Base-by-base conservation (phyloP, 768 basidiomycete genomes). In the Mycena chlorophos region DNA sequence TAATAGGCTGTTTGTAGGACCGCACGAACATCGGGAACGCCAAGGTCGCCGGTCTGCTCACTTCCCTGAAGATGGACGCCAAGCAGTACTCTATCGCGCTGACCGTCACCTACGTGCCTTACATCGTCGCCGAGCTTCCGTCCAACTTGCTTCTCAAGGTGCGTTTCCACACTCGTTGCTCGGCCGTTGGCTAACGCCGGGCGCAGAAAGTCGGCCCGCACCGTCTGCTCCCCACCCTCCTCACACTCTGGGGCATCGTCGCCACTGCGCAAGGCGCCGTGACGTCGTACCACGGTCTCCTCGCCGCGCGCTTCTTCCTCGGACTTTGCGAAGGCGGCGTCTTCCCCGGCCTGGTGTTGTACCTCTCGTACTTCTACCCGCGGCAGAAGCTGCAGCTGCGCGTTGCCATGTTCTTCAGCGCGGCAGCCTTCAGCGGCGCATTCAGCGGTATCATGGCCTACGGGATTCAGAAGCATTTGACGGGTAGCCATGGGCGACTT, bases 361-460 rank as follows among this genome's bases (percentile, higher is more conserved):
- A 83, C 57, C 71, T 84, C 4, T 84, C 83, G 8, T 78, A 74
- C 57, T 84, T 79, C 64, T 82, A 82, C 55, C 80, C 80, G 25
- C 75, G 82, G 70, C 66, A 76, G 63, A 60, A 72, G 58, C 63
- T 85, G 66, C 72, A 81, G 66, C 65, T 80, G 79, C 69, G 78
- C 76, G 68, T 82, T 49, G 73, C 78, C 6, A 70, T 72, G 22
- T 80, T 82, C 70, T 81, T 80, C 66, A 76, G 77, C 10, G 70
- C 78, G 0, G 75, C 83, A 2, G 82, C 83, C 1, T 71, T 85
- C 23, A 81, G 87, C 0, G 85, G 85, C 2, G 84, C 85, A 0
- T 87, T 88, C 63, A 85, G 84, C 1, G 87, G 88, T 29, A 73
- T 89, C 4, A 77, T 91, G 22, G 86, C 88, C 0, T 76, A 79